Conservation (phyloP, 2,329 filamentous ascomycete genomes). For the Camptophora hylomeconis region DNA sequence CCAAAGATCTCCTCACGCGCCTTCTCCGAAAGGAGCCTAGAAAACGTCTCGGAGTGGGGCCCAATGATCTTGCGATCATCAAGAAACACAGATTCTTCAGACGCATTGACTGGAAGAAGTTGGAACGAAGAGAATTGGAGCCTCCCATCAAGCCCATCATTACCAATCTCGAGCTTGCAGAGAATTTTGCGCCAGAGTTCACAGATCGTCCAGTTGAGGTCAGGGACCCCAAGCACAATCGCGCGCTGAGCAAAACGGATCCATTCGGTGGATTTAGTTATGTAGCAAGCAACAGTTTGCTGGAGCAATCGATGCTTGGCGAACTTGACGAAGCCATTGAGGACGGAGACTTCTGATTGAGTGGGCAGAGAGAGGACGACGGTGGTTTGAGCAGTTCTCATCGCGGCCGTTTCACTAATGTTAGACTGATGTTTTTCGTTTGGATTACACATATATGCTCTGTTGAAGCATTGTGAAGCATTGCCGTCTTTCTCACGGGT, state of each 20-base stretch:
- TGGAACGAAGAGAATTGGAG: constrained; percentile 68
- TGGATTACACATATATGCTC: too few relatives aligned
- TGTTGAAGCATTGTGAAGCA: too few relatives aligned
- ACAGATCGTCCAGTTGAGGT: constrained; percentile 37
- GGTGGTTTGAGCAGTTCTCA: neutral
- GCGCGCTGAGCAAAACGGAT: constrained; percentile 22
- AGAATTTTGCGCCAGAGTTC: constrained; percentile 93
- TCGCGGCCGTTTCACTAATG: too few relatives aligned
- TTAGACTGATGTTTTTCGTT: too few relatives aligned
- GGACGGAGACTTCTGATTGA: too few relatives aligned
- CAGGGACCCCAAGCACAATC: constrained; percentile 13
- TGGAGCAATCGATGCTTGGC: constrained; percentile 23
- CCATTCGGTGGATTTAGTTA: constrained; percentile 37
- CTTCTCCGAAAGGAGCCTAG: constrained; percentile 82
- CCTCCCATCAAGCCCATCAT: constrained; percentile 88
- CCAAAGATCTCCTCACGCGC: constrained; percentile 84
- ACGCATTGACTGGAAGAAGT: constrained; percentile 85
- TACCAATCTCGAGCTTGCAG: constrained; percentile 86
- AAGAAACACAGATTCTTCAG: constrained; percentile 94
- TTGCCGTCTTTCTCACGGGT: too few relatives aligned
- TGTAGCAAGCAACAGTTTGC: constrained; percentile 33
- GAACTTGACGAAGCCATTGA: constrained; percentile 15
- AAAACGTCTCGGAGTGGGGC: constrained; percentile 82
- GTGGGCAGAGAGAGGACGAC: neutral
- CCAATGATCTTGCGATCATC: constrained; percentile 71